Conservation (phyloP, 2,329 filamentous ascomycete genomes). For the Microcyclospora tardicrescens region DNA sequence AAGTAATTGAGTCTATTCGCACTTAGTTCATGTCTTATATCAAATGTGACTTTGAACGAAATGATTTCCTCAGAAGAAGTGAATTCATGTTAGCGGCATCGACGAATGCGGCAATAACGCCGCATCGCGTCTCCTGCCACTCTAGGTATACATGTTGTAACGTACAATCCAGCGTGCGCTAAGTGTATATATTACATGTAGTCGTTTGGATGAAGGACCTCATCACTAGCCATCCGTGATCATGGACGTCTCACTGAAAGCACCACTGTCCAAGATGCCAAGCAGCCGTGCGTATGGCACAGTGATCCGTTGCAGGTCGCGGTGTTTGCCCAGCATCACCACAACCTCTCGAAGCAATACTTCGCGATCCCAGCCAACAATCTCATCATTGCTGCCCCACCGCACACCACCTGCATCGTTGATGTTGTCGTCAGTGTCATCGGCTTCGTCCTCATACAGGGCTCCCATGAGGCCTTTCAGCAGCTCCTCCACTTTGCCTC, state of each 20-base stretch:
- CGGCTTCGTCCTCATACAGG: constrained; percentile 46
- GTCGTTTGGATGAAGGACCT: background rate
- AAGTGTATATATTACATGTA: no score
- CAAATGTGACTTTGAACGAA: no score
- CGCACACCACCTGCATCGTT: constrained; percentile 44
- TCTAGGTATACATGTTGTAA: no score
- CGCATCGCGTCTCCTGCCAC: no score
- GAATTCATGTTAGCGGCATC: no score
- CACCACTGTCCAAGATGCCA: constrained; percentile 37
- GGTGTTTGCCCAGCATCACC: constrained; percentile 92
- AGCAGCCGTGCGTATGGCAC: constrained; percentile 85
- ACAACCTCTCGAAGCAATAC: constrained; percentile 84
- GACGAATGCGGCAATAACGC: no score
- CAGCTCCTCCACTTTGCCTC: constrained; percentile 84
- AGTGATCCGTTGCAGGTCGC: constrained; percentile 86
- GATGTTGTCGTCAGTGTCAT: constrained; percentile 31
- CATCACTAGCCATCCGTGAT: constrained; percentile 1
- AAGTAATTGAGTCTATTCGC: no score
- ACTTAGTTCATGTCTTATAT: no score
- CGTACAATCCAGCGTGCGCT: no score
- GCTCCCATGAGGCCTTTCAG: constrained; percentile 70
- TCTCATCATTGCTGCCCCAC: constrained; percentile 49
- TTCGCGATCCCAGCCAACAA: constrained; percentile 84
- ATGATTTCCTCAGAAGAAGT: no score
- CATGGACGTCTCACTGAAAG: constrained; percentile 1